Base-by-base conservation (phyloP, 306 rosid genomes). In the Cucurbita ficifolia region DNA sequence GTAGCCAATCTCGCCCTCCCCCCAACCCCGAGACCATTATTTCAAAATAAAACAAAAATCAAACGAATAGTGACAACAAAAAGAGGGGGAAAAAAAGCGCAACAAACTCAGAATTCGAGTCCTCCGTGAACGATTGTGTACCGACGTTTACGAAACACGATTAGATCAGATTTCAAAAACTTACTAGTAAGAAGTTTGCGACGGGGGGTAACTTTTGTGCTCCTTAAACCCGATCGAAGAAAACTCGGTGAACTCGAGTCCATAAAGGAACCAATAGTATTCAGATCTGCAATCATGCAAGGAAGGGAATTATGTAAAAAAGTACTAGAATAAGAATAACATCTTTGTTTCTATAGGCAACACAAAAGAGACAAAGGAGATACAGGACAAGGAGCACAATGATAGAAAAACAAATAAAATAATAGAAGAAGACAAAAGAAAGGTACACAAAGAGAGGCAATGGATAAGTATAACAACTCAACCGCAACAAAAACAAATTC, bases 131-230 rank as follows among this genome's bases (percentile, higher is more conserved):
- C 73, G 19, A 68, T 22, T 46, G 0, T 45, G 12, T 7, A 5
- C 4, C 17, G 13, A n/a, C 70, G 39, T 38, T 36, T 18, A n/a
- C 0, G 33, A 39, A 29, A 18, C 33, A 4, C 5, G 50, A 63
- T 19, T 62, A n/a, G 36, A 65, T 19, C 18, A 67, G 16, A 42
- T 5, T 11, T 40, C 9, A 12, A 19, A 11, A 59, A 40, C 83
- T 76, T 86, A 63, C 79, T 63, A 24, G 40, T 80, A 75, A 73
- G 46, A 69, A 94, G 97, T 69, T 85, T 94, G 48, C 99, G 96
- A 81, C 87, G 95, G 4, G 85, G 48, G 8, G 14, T 17, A 18
- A 39, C 33, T 10, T 70, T 39, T 14, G 77, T 39, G 60, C 1
- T 38, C 62, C 58, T 84, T 70, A 72, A 2, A 40, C 10, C 53